Base-by-base conservation (phyloP, 257 asterid genomes). In the Solanum chiquidenum region DNA sequence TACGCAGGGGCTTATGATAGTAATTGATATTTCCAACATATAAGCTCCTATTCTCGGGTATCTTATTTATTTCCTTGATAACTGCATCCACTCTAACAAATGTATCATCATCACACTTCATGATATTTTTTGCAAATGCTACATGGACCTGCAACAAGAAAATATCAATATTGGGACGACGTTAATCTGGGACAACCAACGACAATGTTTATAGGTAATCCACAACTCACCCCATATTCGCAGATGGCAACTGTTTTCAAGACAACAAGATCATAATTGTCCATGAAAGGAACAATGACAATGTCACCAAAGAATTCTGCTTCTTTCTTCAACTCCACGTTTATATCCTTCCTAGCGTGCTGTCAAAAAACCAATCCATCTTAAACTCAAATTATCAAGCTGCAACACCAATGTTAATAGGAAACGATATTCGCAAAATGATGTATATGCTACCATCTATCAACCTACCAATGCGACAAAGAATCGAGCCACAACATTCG, bases 61-160 rank as follows among this genome's bases (percentile, higher is more conserved):
- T 91, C 88, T 93, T 93, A 89, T 92, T 91, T 11, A 97, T 96
- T 90, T 96, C 98, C 72, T 91, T 86, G 46, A 94, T 88, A 87
- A 96, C 93, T 14, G 94, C 98, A 9, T 95, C 98, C 31, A 96
- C 95, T 91, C 98, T 96, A 89, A 96, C 98, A 90, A 94, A 96
- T 12, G 99, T 95, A 88, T 96, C 99, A 35, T 96, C 99, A 86
- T 96, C 99, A 44, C 98, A 96, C 94, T 96, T 96, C 99, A 96
- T 95, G 29, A 96, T 91, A 88, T 94, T 91, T 88, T 94, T 95
- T 1, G 99, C 98, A 44, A 95, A 91, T 49, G 93, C 91, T 79
- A 88, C 91, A 83, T 93, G 92, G 40, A 94, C 93, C 99, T 95
- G 92, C 89, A 85, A 91, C 46, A 80, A 88, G 88, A 86, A 68